These are phyloP conservation scores for Euphorbia tirucalli DNA, from an alignment of 345 rosid genomes.

Conservation along the genomic window DNA sequence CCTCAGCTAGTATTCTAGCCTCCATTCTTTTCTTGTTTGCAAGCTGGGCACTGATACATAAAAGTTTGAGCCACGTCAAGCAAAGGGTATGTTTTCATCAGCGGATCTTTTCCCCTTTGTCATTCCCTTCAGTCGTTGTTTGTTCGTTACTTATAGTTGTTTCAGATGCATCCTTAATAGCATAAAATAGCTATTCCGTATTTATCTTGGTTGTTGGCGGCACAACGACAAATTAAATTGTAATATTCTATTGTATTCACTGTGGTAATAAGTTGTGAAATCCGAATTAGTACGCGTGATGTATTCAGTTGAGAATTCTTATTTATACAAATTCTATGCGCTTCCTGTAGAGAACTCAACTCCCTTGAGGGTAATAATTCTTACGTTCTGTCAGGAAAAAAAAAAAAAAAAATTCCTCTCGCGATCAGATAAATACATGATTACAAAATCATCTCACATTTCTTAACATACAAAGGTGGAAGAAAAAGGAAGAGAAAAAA, in stretches of 20 bases:
- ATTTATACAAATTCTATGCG: not conserved
- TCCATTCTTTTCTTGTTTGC: slow-evolving; percentile 10
- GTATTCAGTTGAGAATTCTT: not conserved
- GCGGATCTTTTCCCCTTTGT: not conserved
- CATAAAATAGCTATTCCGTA: not conserved
- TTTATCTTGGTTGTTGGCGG: not conserved
- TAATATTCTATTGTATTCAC: slow-evolving; percentile 16
- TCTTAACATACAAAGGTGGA: too few relatives aligned
- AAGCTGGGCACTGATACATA: slow-evolving; percentile 1
- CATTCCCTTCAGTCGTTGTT: not conserved
- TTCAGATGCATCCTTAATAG: not conserved
- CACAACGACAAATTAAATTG: slow-evolving; percentile 1
- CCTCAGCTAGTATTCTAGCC: not conserved
- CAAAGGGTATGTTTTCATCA: not conserved
- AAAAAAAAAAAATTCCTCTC: too few relatives aligned
- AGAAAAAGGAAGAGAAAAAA: too few relatives aligned
- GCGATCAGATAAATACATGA: too few relatives aligned
- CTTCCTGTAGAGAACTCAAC: too few relatives aligned
- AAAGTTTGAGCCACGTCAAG: slow-evolving; percentile 9
- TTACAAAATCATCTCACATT: too few relatives aligned
- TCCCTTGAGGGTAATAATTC: too few relatives aligned
- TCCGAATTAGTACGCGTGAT: not conserved
- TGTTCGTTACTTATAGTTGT: slow-evolving; percentile 4
- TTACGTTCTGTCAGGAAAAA: too few relatives aligned
- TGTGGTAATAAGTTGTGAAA: slow-evolving; percentile 9